Conservation (phyloP, 345 rosid species). For the Draba incana region DNA sequence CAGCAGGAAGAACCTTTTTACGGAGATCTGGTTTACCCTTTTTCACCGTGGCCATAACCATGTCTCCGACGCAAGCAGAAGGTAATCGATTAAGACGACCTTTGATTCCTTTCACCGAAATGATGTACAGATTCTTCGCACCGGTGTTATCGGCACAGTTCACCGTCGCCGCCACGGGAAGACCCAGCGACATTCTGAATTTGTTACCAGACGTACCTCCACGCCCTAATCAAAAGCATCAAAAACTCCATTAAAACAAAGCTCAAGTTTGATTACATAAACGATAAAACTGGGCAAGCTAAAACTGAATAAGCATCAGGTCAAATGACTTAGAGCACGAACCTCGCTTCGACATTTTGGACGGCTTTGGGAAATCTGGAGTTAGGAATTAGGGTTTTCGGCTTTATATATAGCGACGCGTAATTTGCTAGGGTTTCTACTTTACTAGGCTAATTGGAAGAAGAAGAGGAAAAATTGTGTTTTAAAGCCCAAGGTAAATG, state of each 20-base stretch:
- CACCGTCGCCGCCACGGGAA: constrained; percentile 97
- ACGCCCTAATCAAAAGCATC: constrained; percentile 51
- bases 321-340: neutral
- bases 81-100: constrained; percentile 91
- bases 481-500: neutral
- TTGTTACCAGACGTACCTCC: constrained; percentile 98
- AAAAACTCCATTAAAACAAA: neutral
- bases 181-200: constrained; percentile 97
- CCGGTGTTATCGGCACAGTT: constrained; percentile 98
- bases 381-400: constrained; percentile 25
- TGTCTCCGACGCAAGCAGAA: constrained; percentile 93
- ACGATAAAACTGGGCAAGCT: too few species aligned
- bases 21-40: constrained; percentile 96
- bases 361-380: constrained; percentile 36
- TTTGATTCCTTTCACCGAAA: constrained; percentile 94
- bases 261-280: too few species aligned
- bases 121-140: constrained; percentile 93
- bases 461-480: neutral
- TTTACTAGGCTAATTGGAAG: neutral
- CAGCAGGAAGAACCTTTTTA: constrained; percentile 96
- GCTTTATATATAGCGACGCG: neutral
- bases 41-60: constrained; percentile 98
- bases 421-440: constrained; percentile 20
- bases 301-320: neutral
- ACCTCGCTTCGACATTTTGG: constrained; percentile 96